Percentiles rank a stretch among this genome's conserved stretches.
Conservation (phyloP, 495 filamentous ascomycete species). For the Podospora pseudopauciseta region DNA sequence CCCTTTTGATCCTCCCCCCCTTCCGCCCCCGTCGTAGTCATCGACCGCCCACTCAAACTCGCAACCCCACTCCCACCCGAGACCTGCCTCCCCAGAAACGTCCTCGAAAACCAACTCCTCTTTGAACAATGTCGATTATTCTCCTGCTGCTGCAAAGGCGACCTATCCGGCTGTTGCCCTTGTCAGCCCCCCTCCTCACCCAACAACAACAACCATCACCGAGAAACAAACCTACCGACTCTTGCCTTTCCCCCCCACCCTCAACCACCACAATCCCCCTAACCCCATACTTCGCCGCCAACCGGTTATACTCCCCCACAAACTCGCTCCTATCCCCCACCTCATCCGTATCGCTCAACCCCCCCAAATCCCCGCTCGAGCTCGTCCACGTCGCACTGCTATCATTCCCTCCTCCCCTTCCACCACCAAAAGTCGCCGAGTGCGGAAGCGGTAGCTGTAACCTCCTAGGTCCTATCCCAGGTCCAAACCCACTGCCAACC, state of each 20-base stretch:
- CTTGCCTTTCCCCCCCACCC: slow-evolving; percentile 12
- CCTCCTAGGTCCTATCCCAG: neutral
- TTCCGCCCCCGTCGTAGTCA: slow-evolving; percentile 32
- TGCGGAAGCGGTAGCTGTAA: slow-evolving; percentile 13
- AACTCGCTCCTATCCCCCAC: slow-evolving; percentile 41
- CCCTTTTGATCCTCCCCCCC: slow-evolving; percentile 33
- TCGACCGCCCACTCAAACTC: slow-evolving; percentile 31
- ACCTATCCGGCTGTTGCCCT: slow-evolving; percentile 14
- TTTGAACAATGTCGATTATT: neutral
- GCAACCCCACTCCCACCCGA: slow-evolving; percentile 25
- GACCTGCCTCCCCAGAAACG: slow-evolving; percentile 26
- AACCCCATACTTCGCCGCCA: slow-evolving; percentile 28
- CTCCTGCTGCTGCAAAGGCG: slow-evolving; percentile 6
- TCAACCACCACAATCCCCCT: slow-evolving; percentile 22
- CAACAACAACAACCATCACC: too few relatives aligned
- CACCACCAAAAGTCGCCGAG: slow-evolving; percentile 18
- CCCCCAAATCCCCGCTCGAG: slow-evolving; percentile 36
- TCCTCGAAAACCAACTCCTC: slow-evolving; percentile 35
- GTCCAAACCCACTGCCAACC: neutral
- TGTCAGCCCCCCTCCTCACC: too few relatives aligned
- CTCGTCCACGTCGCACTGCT: slow-evolving; percentile 47
- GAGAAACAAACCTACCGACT: slow-evolving; percentile 13
- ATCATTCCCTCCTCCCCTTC: slow-evolving; percentile 15
- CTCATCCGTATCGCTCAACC: slow-evolving; percentile 39
- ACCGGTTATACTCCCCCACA: slow-evolving; percentile 51